Evolutionary conservation across 2,329 filamentous ascomycete species (phyloP).

Genomic region (Fusarium musae): DNA sequence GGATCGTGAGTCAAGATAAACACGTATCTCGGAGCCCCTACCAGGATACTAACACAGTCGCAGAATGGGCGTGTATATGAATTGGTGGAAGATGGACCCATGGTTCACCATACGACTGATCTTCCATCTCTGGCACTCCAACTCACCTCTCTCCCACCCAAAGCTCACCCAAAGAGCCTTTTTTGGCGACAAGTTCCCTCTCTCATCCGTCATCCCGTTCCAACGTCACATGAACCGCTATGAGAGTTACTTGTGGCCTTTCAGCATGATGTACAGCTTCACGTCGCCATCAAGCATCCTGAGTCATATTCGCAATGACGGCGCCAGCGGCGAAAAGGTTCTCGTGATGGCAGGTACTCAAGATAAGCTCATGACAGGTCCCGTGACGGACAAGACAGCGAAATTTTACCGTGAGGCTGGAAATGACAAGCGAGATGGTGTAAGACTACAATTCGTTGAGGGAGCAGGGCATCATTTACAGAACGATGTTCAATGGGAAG

Average conservation of each 20-base stretch:
- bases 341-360: conserved; percentile 53
- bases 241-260: conserved; percentile 63
- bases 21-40: not conserved
- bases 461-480: conserved; percentile 64
- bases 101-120: conserved; percentile 59
- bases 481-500: conserved; percentile 61
- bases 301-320: conserved; percentile 46
- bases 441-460: conserved; percentile 55
- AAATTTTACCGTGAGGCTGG: conserved; percentile 40
- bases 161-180: conserved; percentile 61
- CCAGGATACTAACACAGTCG: conserved; percentile 1
- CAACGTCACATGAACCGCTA: conserved; percentile 58
- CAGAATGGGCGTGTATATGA: conserved; percentile 58
- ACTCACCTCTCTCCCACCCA: conserved; percentile 63
- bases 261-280: conserved; percentile 60
- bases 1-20: conserved; percentile 39
- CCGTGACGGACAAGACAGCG: conserved; percentile 53
- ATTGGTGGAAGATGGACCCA: conserved; percentile 59
- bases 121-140: conserved; percentile 60
- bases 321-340: conserved; percentile 42
- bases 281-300: conserved; percentile 55
- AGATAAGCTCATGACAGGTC: conserved; percentile 55
- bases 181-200: conserved; percentile 58
- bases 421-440: conserved; percentile 44
- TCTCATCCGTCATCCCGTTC: conserved; percentile 54